These are phyloP conservation scores for Isabelozyma gotoi DNA, from an alignment of 805 yeast genomes.

Conservation along the genomic window DNA sequence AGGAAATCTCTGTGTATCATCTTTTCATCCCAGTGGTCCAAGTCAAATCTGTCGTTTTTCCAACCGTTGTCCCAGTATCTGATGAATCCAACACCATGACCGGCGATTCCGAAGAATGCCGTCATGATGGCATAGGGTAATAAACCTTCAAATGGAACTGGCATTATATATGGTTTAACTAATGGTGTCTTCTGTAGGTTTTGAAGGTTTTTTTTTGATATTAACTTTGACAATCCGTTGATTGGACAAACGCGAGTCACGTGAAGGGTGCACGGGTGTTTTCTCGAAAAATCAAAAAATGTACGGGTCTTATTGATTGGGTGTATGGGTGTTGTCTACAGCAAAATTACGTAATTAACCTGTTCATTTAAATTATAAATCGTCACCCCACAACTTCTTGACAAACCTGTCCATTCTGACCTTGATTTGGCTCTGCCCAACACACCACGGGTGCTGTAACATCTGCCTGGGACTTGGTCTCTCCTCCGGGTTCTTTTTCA, in stretches of 20 bases:
- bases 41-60: constrained; percentile 45
- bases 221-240: neutral
- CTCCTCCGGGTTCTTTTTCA: constrained; percentile 74
- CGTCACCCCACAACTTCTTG: constrained; percentile 60
- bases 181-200: neutral
- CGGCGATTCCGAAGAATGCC: constrained; percentile 45
- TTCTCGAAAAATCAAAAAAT: neutral
- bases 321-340: no score
- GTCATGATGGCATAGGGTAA: constrained; percentile 47
- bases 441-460: constrained; percentile 91
- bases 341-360: no score
- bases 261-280: neutral
- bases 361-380: no score
- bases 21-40: constrained; percentile 44
- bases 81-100: constrained; percentile 44
- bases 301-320: no score
- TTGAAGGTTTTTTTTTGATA: neutral
- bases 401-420: constrained; percentile 90
- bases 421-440: constrained; percentile 66
- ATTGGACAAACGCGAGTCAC: constrained; percentile 1
- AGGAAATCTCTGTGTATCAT: constrained; percentile 73
- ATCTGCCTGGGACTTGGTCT: constrained; percentile 93
- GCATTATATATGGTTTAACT: constrained; percentile 22
- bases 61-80: constrained; percentile 52
- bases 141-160: constrained; percentile 49